Conservation (phyloP, 495 filamentous ascomycete genomes). For the Niebla homalea region DNA sequence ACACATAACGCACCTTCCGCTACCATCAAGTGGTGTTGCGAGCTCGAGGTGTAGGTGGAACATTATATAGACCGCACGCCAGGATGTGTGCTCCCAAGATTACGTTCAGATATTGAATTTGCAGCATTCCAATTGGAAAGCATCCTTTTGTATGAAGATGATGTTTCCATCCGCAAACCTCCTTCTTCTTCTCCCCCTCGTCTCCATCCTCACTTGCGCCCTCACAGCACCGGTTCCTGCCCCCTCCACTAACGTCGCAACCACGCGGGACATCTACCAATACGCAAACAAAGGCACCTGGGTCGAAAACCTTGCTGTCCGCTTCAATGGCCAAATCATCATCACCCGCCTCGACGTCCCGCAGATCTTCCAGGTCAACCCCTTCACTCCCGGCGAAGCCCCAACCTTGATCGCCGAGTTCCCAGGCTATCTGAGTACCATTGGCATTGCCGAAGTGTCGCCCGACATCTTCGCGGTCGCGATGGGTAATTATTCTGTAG, state of each 20-base stretch:
- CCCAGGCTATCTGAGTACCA: slow-evolving; percentile 21
- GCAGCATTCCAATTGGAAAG: no score
- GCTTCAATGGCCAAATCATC: slow-evolving; percentile 24
- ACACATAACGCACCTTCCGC: no score
- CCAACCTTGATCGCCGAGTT: slow-evolving; percentile 21
- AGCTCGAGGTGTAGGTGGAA: no score
- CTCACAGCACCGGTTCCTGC: neutral
- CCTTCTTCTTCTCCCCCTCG: neutral
- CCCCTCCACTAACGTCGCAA: neutral
- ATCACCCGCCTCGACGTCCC: slow-evolving; percentile 25
- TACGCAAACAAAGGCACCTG: slow-evolving; percentile 26
- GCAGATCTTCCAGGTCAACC: slow-evolving; percentile 29
- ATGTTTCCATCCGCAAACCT: neutral
- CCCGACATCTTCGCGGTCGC: slow-evolving; percentile 20
- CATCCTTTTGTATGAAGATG: neutral
- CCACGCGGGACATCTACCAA: slow-evolving; percentile 16
- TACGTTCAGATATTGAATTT: no score
- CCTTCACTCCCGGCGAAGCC: slow-evolving; percentile 18
- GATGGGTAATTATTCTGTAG: neutral
- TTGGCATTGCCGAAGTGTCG: slow-evolving; percentile 31
- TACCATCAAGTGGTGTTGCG: no score
- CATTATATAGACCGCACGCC: no score
- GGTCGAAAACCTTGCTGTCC: slow-evolving; percentile 28
- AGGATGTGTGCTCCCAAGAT: no score
- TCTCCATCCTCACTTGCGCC: neutral